phyloP scores from a whole-genome alignment of 2,329 filamentous ascomycete species.

The Nemania bipapillata region DNA sequence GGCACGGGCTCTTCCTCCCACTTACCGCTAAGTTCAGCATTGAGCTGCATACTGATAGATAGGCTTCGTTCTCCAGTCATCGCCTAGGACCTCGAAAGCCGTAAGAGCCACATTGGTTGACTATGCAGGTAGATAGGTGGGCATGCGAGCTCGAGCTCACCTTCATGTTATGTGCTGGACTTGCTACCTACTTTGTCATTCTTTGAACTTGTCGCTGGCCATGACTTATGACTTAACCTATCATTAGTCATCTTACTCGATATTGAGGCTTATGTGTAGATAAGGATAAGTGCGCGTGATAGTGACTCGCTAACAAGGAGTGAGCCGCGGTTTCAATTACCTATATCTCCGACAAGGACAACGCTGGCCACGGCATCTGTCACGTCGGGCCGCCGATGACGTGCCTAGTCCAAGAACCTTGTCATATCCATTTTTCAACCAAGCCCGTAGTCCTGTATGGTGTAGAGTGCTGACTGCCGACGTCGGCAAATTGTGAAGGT shows the following conservation, averaged over 20 bases:
- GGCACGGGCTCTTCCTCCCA: background rate
- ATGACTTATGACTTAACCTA: background rate
- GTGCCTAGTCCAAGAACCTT: background rate
- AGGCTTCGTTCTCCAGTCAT: background rate
- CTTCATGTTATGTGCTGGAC: background rate
- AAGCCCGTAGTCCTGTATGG: background rate
- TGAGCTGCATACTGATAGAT: background rate
- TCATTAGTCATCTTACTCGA: too few relatives aligned
- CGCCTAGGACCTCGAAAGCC: background rate
- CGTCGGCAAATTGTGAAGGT: slow-evolving; percentile 26
- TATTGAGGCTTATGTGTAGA: too few relatives aligned
- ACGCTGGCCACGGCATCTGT: background rate
- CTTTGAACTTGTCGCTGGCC: background rate
- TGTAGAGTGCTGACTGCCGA: slow-evolving; percentile 24
- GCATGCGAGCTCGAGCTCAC: background rate
- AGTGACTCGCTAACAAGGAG: background rate
- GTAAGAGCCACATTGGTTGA: too few relatives aligned
- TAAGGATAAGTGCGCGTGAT: too few relatives aligned
- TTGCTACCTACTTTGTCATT: background rate
- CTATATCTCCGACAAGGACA: background rate
- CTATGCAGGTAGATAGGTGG: background rate
- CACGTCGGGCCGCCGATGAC: slow-evolving; percentile 7
- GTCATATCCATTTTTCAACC: slow-evolving; percentile 1
- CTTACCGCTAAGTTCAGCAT: slow-evolving; percentile 3
- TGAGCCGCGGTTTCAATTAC: background rate